Evolutionary conservation across 169 alveolate species (phyloP).

Genomic region (Cryptosporidium viatorum): DNA sequence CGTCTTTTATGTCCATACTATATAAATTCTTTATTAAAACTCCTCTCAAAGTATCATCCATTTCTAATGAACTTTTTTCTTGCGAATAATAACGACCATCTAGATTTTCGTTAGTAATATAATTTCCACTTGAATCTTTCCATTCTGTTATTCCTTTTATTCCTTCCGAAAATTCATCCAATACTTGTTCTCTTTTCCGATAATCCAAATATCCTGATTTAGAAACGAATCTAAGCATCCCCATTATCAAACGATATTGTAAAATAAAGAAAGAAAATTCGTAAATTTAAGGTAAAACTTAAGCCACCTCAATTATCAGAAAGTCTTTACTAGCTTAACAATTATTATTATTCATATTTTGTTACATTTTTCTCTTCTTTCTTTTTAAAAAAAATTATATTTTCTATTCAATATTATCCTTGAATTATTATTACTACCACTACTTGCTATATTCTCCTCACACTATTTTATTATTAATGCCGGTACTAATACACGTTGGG

Average conservation of each 20-base stretch:
- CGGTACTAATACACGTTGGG: neutral
- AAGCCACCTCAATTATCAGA: too few relatives aligned
- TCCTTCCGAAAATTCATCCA: neutral
- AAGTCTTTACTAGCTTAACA: too few relatives aligned
- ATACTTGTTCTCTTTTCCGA: neutral
- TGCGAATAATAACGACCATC: neutral
- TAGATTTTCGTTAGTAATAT: too few relatives aligned
- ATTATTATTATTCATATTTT: too few relatives aligned
- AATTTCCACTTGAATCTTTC: neutral
- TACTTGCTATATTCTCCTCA: neutral
- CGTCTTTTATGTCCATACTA: constrained; percentile 38
- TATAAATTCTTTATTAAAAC: constrained; percentile 19
- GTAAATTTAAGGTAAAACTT: neutral
- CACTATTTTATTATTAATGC: neutral
- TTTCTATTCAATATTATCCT: too few relatives aligned
- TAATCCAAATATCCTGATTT: neutral
- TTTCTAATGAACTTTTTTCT: neutral
- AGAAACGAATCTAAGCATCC: neutral
- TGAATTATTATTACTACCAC: too few relatives aligned
- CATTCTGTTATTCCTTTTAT: neutral
- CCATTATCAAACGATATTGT: neutral
- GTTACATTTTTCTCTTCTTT: neutral
- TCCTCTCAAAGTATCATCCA: constrained; percentile 36
- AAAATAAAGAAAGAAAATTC: too few relatives aligned
- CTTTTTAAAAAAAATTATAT: too few relatives aligned